Evolutionary conservation across 176 grass and related monocot genomes (phyloP), one percentile per base, ranked within the genome.

Genomic region (Juncus inflexus): DNA sequence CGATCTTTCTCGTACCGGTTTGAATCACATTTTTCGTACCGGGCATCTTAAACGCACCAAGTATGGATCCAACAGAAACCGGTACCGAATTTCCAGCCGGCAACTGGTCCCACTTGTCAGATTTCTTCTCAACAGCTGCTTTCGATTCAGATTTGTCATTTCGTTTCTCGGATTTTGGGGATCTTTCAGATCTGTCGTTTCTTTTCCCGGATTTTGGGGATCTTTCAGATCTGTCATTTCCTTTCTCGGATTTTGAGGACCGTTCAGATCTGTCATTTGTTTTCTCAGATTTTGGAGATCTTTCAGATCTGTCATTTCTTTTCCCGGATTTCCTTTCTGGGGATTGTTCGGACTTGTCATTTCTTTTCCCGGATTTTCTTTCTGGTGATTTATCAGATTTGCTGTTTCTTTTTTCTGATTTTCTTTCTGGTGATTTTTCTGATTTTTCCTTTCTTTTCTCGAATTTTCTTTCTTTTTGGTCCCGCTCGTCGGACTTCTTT

Each of bases 31-130:
- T 52, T 52, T 55, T 35, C 79, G 69, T 72, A 49, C 58, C 53
- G 8, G 69, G 52, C 12, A 61, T 65, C 52, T 67, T 56, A 41
- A 59, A 49, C 28, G 47, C 11, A 9, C 60, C 67, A 50, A 72
- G 38, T 61, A 60, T 81, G 65, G 72, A 75, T 61, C 74, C 56
- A 63, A 63, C 82, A 72, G 56, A 80, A 79, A 78, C 50, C 65
- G 57, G 61, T 55, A 75, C 69, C 47, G 15, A 85, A 71, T 64
- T 40, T 54, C 55, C 81, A 15, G 77, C 61, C 51, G 88, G 89
- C 86, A 78, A 82, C 53, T 91, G 85, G 79, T 99, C 95, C 95
- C 95, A 99, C 67, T 76, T 92, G 63, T 69, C 63, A 84, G 84
- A 74, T 77, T 85, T 94, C 68, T 42, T 71, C 14, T 71, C 66